Evolutionary conservation across 345 rosid genomes (phyloP).

Genomic region (Ceriops decandra): DNA sequence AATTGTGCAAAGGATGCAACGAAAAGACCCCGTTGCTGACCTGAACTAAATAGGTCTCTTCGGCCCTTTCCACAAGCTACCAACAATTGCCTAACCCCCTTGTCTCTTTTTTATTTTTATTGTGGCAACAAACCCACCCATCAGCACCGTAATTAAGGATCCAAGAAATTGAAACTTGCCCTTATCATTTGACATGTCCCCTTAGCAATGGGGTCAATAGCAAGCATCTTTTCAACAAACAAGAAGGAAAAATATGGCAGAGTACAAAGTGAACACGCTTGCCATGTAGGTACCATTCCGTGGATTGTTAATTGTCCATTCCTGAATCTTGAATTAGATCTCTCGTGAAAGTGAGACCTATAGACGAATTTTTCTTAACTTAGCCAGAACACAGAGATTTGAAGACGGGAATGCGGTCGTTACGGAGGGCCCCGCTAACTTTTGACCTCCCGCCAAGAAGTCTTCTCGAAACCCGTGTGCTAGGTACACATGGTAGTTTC

Average conservation of each 20-base stretch:
- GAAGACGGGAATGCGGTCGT: neutral
- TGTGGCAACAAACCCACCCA: conserved; percentile 19
- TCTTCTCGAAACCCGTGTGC: conserved; percentile 17
- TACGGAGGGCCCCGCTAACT: neutral
- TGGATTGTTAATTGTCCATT: too few species aligned
- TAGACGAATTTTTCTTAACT: too few species aligned
- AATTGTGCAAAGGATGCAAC: conserved; percentile 19
- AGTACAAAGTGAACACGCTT: neutral
- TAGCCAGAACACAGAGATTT: neutral
- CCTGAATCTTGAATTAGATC: too few species aligned
- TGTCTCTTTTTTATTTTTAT: conserved; percentile 1
- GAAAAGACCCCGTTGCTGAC: conserved; percentile 39
- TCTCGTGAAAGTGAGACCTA: too few species aligned
- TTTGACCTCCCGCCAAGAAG: conserved; percentile 20
- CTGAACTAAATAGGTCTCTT: conserved; percentile 13
- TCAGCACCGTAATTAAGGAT: conserved; percentile 15
- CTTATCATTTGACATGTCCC: neutral
- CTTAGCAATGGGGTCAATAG: neutral
- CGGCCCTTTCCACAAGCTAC: conserved; percentile 17
- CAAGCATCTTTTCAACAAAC: neutral
- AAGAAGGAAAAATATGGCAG: neutral
- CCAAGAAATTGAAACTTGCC: conserved; percentile 22
- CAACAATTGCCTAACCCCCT: conserved; percentile 40
- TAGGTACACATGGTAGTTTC: conserved; percentile 15
- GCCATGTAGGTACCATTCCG: neutral